Percentiles rank a stretch among this genome's conserved stretches.
phyloP scores from a whole-genome alignment of 1,139 yeast species.

The Yueomyces sp. region DNA sequence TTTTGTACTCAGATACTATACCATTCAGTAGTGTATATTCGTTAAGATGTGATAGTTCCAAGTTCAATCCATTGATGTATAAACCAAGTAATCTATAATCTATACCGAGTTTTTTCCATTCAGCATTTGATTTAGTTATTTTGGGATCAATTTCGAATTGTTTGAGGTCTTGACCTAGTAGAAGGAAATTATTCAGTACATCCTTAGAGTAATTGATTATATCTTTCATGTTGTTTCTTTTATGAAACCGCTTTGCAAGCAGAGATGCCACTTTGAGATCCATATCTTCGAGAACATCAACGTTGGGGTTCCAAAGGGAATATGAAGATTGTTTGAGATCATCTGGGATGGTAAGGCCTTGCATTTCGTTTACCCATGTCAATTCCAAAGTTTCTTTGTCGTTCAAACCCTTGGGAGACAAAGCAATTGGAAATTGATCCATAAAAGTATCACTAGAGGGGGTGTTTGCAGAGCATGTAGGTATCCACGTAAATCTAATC shows the following conservation, averaged over 20 bases:
- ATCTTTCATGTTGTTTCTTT: slow-evolving; percentile 16
- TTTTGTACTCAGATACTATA: slow-evolving; percentile 10
- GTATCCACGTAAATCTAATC: slow-evolving; percentile 65
- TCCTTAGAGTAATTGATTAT: slow-evolving; percentile 28
- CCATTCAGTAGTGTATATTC: slow-evolving; percentile 11
- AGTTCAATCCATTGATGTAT: slow-evolving; percentile 50
- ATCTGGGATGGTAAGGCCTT: slow-evolving; percentile 7
- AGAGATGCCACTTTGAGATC: slow-evolving; percentile 38
- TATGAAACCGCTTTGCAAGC: slow-evolving; percentile 25
- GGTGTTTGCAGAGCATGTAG: slow-evolving; percentile 25
- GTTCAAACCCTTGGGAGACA: neutral
- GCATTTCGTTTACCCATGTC: neutral
- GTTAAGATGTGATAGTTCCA: slow-evolving; percentile 14
- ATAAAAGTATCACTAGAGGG: slow-evolving; percentile 20
- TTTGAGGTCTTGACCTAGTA: slow-evolving; percentile 25
- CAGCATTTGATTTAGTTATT: slow-evolving; percentile 7
- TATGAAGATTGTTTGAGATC: slow-evolving; percentile 5
- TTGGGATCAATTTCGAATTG: slow-evolving; percentile 5
- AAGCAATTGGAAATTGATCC: slow-evolving; percentile 1
- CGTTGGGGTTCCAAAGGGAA: slow-evolving; percentile 5
- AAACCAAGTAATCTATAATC: slow-evolving; percentile 32
- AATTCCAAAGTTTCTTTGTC: neutral
- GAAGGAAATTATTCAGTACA: slow-evolving; percentile 40
- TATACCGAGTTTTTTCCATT: slow-evolving; percentile 12
- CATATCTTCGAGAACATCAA: slow-evolving; percentile 27